Percentiles rank a stretch among this genome's conserved stretches.
Evolutionary conservation across 495 filamentous ascomycete species (phyloP).

Genomic region (Amniculicola lignicola): DNA sequence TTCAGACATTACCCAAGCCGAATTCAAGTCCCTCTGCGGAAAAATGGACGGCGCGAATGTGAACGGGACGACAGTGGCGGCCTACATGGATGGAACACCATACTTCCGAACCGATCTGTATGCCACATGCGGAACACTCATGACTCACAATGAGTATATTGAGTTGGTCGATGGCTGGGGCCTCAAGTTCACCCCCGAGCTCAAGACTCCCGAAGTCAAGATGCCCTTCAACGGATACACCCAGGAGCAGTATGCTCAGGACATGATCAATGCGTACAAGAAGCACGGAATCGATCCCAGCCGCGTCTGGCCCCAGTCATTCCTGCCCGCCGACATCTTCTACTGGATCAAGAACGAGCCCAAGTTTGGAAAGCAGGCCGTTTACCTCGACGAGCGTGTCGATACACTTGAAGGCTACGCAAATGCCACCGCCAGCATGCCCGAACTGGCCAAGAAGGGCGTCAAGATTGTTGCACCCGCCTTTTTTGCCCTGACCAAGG

Average conservation of each 20-base stretch:
- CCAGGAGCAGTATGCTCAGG: constrained; percentile 55
- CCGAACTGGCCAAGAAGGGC: constrained; percentile 43
- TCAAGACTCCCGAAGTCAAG: constrained; percentile 56
- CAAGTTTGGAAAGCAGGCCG: constrained; percentile 54
- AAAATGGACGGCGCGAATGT: constrained; percentile 61
- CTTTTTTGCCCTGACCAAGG: constrained; percentile 35
- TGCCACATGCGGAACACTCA: constrained; percentile 52
- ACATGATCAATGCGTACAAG: constrained; percentile 59
- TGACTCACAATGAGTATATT: constrained; percentile 55
- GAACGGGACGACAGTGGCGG: constrained; percentile 50
- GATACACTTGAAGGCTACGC: constrained; percentile 47
- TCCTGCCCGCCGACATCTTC: constrained; percentile 56
- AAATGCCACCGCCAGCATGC: constrained; percentile 48
- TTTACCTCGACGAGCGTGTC: constrained; percentile 57
- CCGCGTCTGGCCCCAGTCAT: constrained; percentile 59
- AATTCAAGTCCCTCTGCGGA: constrained; percentile 58
- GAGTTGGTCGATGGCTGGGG: constrained; percentile 50
- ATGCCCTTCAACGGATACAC: constrained; percentile 66
- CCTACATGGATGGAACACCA: constrained; percentile 54
- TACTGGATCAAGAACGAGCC: constrained; percentile 61
- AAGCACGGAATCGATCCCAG: constrained; percentile 49
- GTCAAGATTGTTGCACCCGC: constrained; percentile 41
- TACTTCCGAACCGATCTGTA: constrained; percentile 59
- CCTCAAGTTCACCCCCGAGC: constrained; percentile 58
- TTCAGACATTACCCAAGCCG: constrained; percentile 57